Percentiles rank a stretch among this genome's conserved stretches.
phyloP scores from a whole-genome alignment of 1,284 basidiomycete genomes.

The Cutaneotrichosporon arboriforme region DNA sequence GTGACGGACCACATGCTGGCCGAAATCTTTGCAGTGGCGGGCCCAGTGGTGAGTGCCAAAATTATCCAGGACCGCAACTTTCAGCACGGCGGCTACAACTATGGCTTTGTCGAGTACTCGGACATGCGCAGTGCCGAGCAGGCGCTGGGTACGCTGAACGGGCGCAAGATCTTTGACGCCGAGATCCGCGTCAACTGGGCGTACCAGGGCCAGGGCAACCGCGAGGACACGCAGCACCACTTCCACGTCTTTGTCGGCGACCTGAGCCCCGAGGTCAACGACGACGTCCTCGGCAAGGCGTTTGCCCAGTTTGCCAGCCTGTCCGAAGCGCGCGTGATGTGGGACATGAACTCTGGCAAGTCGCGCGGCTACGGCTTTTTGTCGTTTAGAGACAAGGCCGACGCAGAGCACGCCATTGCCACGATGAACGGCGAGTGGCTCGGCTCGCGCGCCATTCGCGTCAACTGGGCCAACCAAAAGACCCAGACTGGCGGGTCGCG shows the following conservation, averaged over 20 bases:
- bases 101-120: slow-evolving; percentile 95
- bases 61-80: slow-evolving; percentile 98
- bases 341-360: slow-evolving; percentile 99
- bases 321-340: slow-evolving; percentile 98
- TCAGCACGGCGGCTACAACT: slow-evolving; percentile 94
- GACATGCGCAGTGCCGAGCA: slow-evolving; percentile 97
- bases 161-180: slow-evolving; percentile 95
- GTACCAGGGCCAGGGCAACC: slow-evolving; percentile 80
- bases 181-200: slow-evolving; percentile 98
- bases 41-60: slow-evolving; percentile 93
- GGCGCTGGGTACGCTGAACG: slow-evolving; percentile 91
- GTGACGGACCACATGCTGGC: slow-evolving; percentile 71
- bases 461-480: slow-evolving; percentile 99
- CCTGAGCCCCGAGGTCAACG: slow-evolving; percentile 94
- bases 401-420: slow-evolving; percentile 95
- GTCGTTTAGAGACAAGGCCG: slow-evolving; percentile 80
- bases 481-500: slow-evolving; percentile 61
- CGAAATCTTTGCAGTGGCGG: slow-evolving; percentile 92
- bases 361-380: slow-evolving; percentile 60
- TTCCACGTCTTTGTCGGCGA: slow-evolving; percentile 98
- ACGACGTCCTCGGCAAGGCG: slow-evolving; percentile 91
- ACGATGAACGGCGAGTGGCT: slow-evolving; percentile 99
- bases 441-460: slow-evolving; percentile 91
- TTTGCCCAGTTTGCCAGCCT: slow-evolving; percentile 91
- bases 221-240: slow-evolving; percentile 87